Evolutionary conservation across 192 early-diverging fungal genomes (phyloP), one percentile per base, ranked within the genome.

Genomic region (Gigaspora rosea): DNA sequence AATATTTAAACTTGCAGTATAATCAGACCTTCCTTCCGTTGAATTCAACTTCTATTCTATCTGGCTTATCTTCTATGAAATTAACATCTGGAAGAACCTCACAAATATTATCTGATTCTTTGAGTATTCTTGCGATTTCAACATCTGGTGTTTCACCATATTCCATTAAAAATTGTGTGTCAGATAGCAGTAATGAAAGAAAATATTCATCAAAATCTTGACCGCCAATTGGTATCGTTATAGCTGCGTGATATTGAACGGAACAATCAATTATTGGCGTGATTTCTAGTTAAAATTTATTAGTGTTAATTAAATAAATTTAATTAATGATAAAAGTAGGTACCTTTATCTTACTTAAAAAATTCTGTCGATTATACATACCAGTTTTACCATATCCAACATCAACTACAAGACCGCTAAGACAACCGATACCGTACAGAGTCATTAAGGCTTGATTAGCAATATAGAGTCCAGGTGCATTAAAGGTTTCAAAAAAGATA

Each of bases 401-500:
- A 80, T 99, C 95, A 51, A 98, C 88, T 46, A 98, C 92, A 0
- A 97, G 78, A 22, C 95, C 97, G 5, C 90, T 92, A 7, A 91
- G 82, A 9, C 88, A 78, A 41, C 90, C 93, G 75, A 89, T 90
- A 7, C 92, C 96, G 79, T 93, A 98, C 10, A 95, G 77, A 1
- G 92, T 88, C 78, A 93, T 83, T 61, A 97, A 83, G 11, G 96
- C 93, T 78, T 96, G 93, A 63, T 96, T 94, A 27, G 91, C 84
- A 57, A 98, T 85, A 71, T 90, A 27, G 27, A 27, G 27, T 27
- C 27, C 27, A 27, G 27, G 27, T 27, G 27, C 27, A 27, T 27
- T 27, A 66, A 97, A 86, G 27, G 92, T 87, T 83, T 99, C 97
- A 84, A 99, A 99, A 71, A 93, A 90, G 51, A 97, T 92, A 82